Conservation (phyloP, 169 alveolate genomes). For the Miamiensis avidus region DNA sequence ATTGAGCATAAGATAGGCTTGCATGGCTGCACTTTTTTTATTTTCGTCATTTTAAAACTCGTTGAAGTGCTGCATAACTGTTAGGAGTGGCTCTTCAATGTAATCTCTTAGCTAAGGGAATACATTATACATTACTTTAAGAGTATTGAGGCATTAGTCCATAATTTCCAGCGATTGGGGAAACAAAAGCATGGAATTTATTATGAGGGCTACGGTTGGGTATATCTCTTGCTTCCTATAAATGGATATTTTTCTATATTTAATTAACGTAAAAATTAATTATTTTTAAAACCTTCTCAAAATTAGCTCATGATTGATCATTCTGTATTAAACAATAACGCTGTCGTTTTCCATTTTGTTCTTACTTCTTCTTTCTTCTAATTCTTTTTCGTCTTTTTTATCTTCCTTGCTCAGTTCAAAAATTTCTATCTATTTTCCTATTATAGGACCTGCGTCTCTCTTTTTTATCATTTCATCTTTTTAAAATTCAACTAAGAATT, state of each 20-base stretch:
- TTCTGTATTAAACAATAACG: background rate
- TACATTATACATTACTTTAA: background rate
- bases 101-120: background rate
- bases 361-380: background rate
- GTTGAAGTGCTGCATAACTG: slow-evolving; percentile 6
- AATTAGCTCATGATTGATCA: background rate
- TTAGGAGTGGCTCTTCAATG: slow-evolving; percentile 2
- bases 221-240: slow-evolving; percentile 1
- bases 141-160: slow-evolving; percentile 14
- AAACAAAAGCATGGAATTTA: slow-evolving; percentile 12
- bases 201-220: slow-evolving; percentile 12
- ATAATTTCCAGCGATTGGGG: slow-evolving; percentile 7
- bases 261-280: too few species aligned
- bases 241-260: too few species aligned
- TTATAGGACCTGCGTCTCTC: background rate
- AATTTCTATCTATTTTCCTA: background rate
- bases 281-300: background rate
- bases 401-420: background rate
- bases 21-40: slow-evolving; percentile 15
- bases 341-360: background rate
- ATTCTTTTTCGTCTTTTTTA: background rate
- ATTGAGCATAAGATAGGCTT: background rate
- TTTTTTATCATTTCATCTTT: background rate
- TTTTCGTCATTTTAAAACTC: background rate
- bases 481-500: background rate